Evolutionary conservation across 2,329 filamentous ascomycete species (phyloP), one percentile per base, ranked within the genome.

Genomic region (Fusarium euwallaceae): DNA sequence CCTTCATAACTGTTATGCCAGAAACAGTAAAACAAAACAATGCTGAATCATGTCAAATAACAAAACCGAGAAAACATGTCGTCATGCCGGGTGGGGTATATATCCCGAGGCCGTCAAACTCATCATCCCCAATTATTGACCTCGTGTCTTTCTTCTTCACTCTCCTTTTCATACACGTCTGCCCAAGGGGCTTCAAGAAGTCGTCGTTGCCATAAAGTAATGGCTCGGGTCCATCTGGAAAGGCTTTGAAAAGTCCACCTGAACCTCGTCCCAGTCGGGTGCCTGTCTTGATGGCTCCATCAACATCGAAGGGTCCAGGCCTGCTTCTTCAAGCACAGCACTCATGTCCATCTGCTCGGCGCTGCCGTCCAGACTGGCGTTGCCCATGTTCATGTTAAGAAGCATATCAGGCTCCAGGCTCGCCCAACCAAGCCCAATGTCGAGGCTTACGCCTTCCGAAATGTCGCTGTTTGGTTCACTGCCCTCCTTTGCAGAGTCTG

Each of bases 381-480:
- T 83, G 64, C 84, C 83, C 74, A 89, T 77, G 64, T 84, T 83
- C 74, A 89, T 77, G 59, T 88, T 83, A 29, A 86, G 67, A 12
- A 87, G 77, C 17, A 85, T 73, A 53, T 88, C 86, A 3, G 82
- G 79, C 43, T 88, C 83, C 36, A 86, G 82, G 12, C 85, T 83
- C 53, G 84, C 83, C 87, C 88, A 91, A 56, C 84, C 81, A 32
- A 88, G 78, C 36, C 86, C 87, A 60, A 91, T 87, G 51, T 91
- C 89, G 16, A 91, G 82, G 17, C 82, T 80, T 4, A 86, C 84
- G 6, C 84, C 85, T 66, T 92, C 90, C 4, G 89, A 87, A 20
- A 92, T 88, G 74, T 92, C 90, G 77, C 89, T 92, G 70, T 88
- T 91, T 11, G 89, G 88, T 76, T 92, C 90, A 45, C 90, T 91